Evolutionary conservation across 2,329 filamentous ascomycete species (phyloP).

Genomic region (Fusarium neocosmosporiellum): DNA sequence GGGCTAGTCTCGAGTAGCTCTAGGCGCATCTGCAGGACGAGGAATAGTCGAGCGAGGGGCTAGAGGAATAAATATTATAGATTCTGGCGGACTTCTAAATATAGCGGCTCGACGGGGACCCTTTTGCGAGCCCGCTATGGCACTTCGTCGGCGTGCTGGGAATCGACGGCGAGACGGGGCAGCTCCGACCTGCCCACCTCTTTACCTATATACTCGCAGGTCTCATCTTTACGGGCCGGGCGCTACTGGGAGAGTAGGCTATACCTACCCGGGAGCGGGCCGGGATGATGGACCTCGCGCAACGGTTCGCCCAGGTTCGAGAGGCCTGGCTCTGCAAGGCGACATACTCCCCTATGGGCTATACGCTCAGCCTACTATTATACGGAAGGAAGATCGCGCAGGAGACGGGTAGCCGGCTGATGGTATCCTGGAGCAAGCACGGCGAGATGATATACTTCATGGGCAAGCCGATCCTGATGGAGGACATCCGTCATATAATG

Average conservation of each 20-base stretch:
- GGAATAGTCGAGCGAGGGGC: not conserved
- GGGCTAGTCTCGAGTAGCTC: not conserved
- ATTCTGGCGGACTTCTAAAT: not conserved
- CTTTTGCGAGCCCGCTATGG: not conserved
- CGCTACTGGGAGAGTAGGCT: not conserved
- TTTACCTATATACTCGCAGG: not conserved
- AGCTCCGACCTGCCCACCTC: not conserved
- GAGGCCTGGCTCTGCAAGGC: slow-evolving; percentile 1
- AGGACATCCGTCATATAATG: not conserved
- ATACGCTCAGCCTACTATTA: slow-evolving; percentile 3
- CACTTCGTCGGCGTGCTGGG: not conserved
- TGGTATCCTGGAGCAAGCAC: slow-evolving; percentile 1
- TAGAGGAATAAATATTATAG: not conserved
- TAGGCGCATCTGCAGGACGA: not conserved
- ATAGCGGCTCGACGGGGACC: not conserved
- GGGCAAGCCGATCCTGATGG: not conserved
- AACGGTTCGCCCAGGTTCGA: not conserved
- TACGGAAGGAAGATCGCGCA: not conserved
- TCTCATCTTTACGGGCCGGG: not conserved
- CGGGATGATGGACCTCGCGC: not conserved
- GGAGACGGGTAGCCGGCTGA: not conserved
- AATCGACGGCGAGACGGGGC: not conserved
- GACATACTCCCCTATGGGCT: slow-evolving; percentile 1
- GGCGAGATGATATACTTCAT: slow-evolving; percentile 3
- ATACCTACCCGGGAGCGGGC: not conserved